Conservation (phyloP, 2,329 filamentous ascomycete species). For the Ophiostoma australiae region DNA sequence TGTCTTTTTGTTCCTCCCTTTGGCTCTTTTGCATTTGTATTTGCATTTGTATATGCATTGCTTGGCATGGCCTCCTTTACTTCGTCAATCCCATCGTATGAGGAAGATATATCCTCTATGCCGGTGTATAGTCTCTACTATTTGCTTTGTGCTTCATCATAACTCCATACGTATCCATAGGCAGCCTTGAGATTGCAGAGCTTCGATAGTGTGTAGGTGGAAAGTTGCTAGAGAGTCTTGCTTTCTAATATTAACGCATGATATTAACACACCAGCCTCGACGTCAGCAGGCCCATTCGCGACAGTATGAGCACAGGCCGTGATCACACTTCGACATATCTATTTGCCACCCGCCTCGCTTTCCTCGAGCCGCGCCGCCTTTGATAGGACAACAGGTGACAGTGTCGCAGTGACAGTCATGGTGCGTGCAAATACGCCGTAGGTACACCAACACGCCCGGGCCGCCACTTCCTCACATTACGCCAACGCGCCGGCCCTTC, state of each 20-base stretch:
- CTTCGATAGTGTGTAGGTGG: no score
- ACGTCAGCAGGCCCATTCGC: no score
- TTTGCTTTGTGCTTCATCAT: background rate
- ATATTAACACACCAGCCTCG: no score
- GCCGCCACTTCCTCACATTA: background rate
- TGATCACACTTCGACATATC: background rate
- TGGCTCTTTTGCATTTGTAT: no score
- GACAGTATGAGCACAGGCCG: background rate
- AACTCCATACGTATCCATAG: background rate
- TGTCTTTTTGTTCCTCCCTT: background rate
- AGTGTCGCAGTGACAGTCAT: background rate
- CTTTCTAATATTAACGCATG: no score
- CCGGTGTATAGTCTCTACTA: background rate
- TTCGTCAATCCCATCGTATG: background rate
- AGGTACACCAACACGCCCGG: background rate
- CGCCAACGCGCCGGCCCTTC: background rate
- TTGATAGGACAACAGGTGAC: background rate
- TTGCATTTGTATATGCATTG: background rate
- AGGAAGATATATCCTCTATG: background rate
- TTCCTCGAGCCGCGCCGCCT: background rate
- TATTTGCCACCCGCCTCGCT: background rate
- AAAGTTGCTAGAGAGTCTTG: no score
- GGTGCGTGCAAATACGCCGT: background rate
- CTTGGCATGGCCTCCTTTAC: background rate
- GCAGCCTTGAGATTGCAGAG: background rate